phyloP scores from a whole-genome alignment of 257 asterid species.

The Nicotiana otophora region DNA sequence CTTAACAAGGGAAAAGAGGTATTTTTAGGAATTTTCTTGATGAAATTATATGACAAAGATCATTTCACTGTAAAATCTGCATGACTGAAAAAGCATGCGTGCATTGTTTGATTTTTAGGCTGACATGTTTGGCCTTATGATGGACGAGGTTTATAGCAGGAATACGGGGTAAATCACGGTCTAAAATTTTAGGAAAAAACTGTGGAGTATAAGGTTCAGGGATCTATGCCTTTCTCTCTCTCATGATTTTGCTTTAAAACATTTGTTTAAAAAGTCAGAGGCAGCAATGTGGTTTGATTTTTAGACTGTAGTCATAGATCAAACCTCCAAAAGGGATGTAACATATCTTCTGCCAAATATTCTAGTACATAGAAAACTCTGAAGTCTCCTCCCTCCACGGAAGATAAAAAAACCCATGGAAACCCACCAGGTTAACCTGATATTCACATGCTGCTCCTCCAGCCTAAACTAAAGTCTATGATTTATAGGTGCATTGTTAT shows the following conservation, averaged over 20 bases:
- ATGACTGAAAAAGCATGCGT: background rate
- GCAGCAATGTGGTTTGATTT: background rate
- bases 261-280: background rate
- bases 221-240: background rate
- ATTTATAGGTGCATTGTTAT: background rate
- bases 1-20: slow-evolving; percentile 65
- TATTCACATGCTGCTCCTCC: background rate
- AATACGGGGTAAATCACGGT: background rate
- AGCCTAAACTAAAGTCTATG: background rate
- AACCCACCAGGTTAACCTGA: background rate
- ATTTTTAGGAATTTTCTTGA: slow-evolving; percentile 7
- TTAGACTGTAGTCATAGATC: background rate
- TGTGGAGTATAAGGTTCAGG: background rate
- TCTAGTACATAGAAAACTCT: background rate
- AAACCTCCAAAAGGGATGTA: background rate
- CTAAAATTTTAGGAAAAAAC: background rate
- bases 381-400: background rate
- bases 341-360: background rate
- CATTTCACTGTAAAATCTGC: background rate
- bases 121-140: no score
- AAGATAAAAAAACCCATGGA: background rate
- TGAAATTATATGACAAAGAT: background rate
- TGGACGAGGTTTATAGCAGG: background rate
- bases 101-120: background rate
- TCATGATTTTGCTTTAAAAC: background rate